These are phyloP conservation scores for Tricholoma sp. DNA, from an alignment of 768 basidiomycete species.

Conservation along the genomic window DNA sequence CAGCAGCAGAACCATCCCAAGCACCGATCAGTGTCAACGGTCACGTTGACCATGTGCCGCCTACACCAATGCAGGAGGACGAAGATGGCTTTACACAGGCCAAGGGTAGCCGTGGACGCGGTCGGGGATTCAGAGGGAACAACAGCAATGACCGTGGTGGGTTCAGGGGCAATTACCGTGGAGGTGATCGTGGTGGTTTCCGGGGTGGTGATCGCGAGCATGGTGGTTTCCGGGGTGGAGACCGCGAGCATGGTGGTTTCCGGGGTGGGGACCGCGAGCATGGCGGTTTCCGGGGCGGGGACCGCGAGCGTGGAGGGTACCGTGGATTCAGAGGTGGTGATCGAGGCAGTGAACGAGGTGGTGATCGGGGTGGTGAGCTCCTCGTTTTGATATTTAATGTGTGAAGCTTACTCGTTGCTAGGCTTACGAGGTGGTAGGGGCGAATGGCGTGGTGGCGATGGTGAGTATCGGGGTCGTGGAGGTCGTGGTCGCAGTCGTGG, in stretches of 20 bases:
- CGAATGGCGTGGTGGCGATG: conserved; percentile 46
- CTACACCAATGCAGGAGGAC: conserved; percentile 28
- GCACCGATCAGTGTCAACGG: conserved; percentile 26
- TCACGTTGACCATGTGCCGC: conserved; percentile 15
- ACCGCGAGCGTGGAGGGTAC: conserved; percentile 31
- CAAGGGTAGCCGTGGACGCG: conserved; percentile 46
- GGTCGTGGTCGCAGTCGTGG: conserved; percentile 31
- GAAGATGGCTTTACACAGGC: conserved; percentile 62
- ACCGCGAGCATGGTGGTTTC: conserved; percentile 22
- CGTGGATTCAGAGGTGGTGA: conserved; percentile 25
- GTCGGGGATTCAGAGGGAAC: conserved; percentile 32
- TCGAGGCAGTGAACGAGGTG: conserved; percentile 33
- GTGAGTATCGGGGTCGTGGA: conserved; percentile 40
- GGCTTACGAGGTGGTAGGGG: conserved; percentile 36
- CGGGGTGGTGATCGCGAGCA: conserved; percentile 23
- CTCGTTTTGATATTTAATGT: neutral
- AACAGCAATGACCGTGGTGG: conserved; percentile 20
- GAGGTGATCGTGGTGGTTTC: conserved; percentile 35
- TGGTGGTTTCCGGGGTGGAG: conserved; percentile 25
- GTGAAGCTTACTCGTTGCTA: conserved; percentile 4
- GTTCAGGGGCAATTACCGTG: conserved; percentile 30
- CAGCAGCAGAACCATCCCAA: conserved; percentile 13
- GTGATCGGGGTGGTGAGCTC: conserved; percentile 30
- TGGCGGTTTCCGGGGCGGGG: conserved; percentile 28
- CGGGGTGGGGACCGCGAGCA: conserved; percentile 31